phyloP scores from a whole-genome alignment of 139 green algal species.

The Chlamydomonas sphaeroides region DNA sequence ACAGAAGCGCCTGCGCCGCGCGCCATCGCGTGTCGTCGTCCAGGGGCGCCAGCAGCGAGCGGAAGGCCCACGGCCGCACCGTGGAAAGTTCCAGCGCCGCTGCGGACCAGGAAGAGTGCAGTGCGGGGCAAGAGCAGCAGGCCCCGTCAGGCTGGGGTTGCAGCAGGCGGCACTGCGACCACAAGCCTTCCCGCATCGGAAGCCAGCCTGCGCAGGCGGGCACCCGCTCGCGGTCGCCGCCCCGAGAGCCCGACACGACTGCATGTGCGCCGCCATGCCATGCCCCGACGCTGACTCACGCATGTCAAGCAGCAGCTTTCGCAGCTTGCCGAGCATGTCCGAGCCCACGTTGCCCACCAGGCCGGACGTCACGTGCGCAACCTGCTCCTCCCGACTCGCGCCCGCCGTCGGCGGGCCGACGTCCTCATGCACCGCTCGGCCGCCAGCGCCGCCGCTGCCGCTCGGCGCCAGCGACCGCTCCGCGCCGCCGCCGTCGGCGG shows the following conservation, averaged over 20 bases:
- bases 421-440: slow-evolving; percentile 17
- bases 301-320: slow-evolving; percentile 37
- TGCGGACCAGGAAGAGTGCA: neutral
- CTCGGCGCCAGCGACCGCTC: neutral
- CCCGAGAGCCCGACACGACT: no score
- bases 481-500: neutral
- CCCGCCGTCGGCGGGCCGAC: neutral
- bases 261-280: no score
- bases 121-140: no score
- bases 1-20: slow-evolving; percentile 6
- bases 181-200: no score
- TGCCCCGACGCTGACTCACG: no score
- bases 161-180: no score
- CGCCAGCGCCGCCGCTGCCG: neutral
- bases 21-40: slow-evolving; percentile 21
- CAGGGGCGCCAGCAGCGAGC: slow-evolving; percentile 9
- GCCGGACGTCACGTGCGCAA: slow-evolving; percentile 28
- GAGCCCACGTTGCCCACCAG: neutral
- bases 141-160: no score
- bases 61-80: slow-evolving; percentile 23
- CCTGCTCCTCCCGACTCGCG: neutral
- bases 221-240: no score
- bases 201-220: no score
- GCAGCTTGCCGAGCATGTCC: slow-evolving; percentile 11
- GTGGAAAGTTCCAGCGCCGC: slow-evolving; percentile 23